These are phyloP conservation scores for Ustilago loliicola DNA, from an alignment of 1,284 basidiomycete species.

Conservation along the genomic window DNA sequence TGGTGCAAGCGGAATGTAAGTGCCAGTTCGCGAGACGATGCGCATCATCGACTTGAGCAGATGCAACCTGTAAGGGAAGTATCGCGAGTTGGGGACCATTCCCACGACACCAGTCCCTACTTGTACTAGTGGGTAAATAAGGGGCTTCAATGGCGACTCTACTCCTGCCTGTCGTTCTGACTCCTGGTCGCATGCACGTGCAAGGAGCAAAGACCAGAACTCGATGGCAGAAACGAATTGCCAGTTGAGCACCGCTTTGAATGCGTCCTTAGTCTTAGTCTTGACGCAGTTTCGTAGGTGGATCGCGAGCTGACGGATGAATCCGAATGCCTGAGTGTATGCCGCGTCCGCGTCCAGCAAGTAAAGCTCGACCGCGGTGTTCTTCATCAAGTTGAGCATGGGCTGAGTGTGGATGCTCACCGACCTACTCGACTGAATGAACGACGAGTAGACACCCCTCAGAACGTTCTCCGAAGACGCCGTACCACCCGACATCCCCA, in stretches of 20 bases:
- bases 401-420: slow-evolving; percentile 89
- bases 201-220: slow-evolving; percentile 88
- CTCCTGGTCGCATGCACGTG: slow-evolving; percentile 58
- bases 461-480: slow-evolving; percentile 86
- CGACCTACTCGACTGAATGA: slow-evolving; percentile 84
- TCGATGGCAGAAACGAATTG: slow-evolving; percentile 96
- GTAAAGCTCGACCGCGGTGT: slow-evolving; percentile 93
- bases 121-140: slow-evolving; percentile 96
- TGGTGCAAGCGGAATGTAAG: slow-evolving; percentile 89
- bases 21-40: slow-evolving; percentile 81
- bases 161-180: slow-evolving; percentile 46
- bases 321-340: slow-evolving; percentile 96
- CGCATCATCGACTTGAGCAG: slow-evolving; percentile 80
- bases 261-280: slow-evolving; percentile 75
- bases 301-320: slow-evolving; percentile 95
- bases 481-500: slow-evolving; percentile 84
- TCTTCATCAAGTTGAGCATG: slow-evolving; percentile 97
- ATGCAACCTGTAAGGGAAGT: slow-evolving; percentile 85
- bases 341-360: slow-evolving; percentile 77
- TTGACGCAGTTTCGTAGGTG: slow-evolving; percentile 92
- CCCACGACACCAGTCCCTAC: slow-evolving; percentile 94
- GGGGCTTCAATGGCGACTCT: slow-evolving; percentile 84
- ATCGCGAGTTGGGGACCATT: slow-evolving; percentile 83
- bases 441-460: slow-evolving; percentile 87
- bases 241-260: slow-evolving; percentile 79